Percentiles rank a stretch among this genome's conserved stretches.
Conservation (phyloP, 2,329 filamentous ascomycete species). For the Dothideomycetes sp. region DNA sequence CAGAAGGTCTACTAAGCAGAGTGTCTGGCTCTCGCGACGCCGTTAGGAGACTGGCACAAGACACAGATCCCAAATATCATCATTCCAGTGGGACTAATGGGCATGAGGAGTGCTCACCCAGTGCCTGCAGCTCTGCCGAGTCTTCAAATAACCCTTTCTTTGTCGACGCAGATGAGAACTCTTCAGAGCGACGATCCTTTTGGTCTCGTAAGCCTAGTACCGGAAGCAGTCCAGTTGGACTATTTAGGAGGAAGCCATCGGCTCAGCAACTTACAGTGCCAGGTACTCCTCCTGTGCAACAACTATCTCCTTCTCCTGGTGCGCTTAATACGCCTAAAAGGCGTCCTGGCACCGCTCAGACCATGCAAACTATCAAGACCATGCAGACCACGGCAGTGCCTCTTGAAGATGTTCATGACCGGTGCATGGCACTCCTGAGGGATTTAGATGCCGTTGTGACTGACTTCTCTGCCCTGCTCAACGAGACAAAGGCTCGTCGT, state of each 20-base stretch:
- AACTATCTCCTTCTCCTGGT: constrained; percentile 22
- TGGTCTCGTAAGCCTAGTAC: constrained; percentile 81
- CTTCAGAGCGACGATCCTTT: constrained; percentile 58
- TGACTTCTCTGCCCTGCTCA: constrained; percentile 69
- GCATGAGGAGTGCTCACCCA: constrained; percentile 8
- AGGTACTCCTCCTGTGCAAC: constrained; percentile 9
- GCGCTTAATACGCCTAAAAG: constrained; percentile 25
- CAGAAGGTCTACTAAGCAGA: constrained; percentile 75
- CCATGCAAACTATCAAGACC: too few relatives aligned
- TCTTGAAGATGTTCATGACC: constrained; percentile 57
- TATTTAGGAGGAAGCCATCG: constrained; percentile 40
- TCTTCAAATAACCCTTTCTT: constrained; percentile 18
- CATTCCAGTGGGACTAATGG: constrained; percentile 22
- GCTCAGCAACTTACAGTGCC: constrained; percentile 40
- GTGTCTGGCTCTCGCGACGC: constrained; percentile 83
- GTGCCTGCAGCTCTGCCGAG: constrained; percentile 11
- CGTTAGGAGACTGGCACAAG: constrained; percentile 72
- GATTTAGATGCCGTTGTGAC: constrained; percentile 75
- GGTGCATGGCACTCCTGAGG: constrained; percentile 70
- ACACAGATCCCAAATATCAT: constrained; percentile 58
- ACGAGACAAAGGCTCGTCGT: constrained; percentile 69
- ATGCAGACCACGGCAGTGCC: too few relatives aligned
- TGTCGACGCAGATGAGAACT: constrained; percentile 17
- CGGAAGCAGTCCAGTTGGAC: constrained; percentile 28
- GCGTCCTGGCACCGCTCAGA: constrained; percentile 8